Base-by-base conservation (phyloP, 192 early-diverging fungal species). In the Coemansia sp. region DNA sequence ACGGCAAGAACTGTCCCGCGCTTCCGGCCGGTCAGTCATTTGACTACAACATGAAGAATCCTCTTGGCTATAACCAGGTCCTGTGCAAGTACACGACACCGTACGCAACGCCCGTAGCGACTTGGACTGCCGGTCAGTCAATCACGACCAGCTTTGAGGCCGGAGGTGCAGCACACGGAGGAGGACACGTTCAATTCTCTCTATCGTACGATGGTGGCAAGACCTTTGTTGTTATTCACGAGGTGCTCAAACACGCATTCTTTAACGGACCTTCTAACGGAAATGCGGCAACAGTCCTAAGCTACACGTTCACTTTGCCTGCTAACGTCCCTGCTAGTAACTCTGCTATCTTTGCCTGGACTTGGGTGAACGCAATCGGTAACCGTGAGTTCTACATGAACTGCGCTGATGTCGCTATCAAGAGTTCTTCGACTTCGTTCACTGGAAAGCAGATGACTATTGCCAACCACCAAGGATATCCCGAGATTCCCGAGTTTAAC, bases 351-450 rank as follows among this genome's bases (percentile, higher is more conserved):
- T 20, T 65, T 70, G 10, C 44, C 5, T 18, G 15, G 44, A 20
- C 44, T 41, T 41, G 44, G 18, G n/a, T 47, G 1, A 20, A 47
- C 39, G 29, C 29, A 20, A 69, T 86, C 18, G 89, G 87, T 3
- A 88, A 88, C 70, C 84, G 86, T 45, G 91, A 92, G 76, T 90
- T 84, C 65, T 92, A 92, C 74, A 89, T 86, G 86, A 86, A 88
- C 64, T 91, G 89, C 64, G 89, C 87, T n/a, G 89, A 91, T 73
- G 81, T 92, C 35, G 84, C 84, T 47, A 85, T 91, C 67, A 61
- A 69, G 3, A 85, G 86, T 15, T 68, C 74, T 2, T 18, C 43
- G 1, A 55, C 38, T 4, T 64, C 71, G 41, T 76, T 83, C 59
- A 84, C 87, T 0, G 84, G 84, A 47, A 82, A 79, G 68, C 59